Evolutionary conservation across 139 green algal genomes (phyloP).

Genomic region (Micractinium conductrix): DNA sequence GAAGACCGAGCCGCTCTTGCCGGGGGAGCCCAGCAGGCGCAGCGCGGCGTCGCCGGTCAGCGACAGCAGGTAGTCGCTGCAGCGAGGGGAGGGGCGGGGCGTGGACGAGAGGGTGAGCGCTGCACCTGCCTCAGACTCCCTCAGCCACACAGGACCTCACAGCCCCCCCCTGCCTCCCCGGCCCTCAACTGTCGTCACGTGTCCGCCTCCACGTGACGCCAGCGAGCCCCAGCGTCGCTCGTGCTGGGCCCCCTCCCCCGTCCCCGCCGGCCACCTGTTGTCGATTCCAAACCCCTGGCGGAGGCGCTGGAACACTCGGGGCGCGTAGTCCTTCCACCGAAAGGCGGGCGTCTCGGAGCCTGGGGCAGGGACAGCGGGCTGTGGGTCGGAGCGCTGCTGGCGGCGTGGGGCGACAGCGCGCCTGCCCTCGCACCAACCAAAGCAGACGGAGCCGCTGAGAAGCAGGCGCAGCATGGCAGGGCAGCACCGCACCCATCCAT

Average conservation of each 20-base stretch:
- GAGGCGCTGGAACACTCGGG: conserved; percentile 84
- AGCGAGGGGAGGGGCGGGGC: neutral
- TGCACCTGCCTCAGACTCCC: too few species aligned
- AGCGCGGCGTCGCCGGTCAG: conserved; percentile 78
- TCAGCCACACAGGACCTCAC: neutral
- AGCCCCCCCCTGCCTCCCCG: neutral
- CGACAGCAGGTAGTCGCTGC: conserved; percentile 49
- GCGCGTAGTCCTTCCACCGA: conserved; percentile 94
- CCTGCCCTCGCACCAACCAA: too few species aligned
- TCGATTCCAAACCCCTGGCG: conserved; percentile 79
- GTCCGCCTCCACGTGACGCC: too few species aligned
- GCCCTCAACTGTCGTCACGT: neutral
- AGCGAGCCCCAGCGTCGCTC: neutral
- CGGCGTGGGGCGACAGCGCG: neutral
- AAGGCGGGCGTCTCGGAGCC: conserved; percentile 15
- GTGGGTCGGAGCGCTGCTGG: neutral
- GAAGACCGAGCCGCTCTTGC: conserved; percentile 89
- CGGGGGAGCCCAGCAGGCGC: conserved; percentile 90
- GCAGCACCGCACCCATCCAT: too few species aligned
- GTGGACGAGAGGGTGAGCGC: neutral
- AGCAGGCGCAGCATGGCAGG: too few species aligned
- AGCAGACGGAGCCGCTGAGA: too few species aligned
- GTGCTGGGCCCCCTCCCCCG: neutral
- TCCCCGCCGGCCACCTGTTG: conserved; percentile 18
- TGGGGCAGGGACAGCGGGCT: neutral